These are phyloP conservation scores for Pseudogymnoascus sp. DNA, from an alignment of 2,329 filamentous ascomycete species.

Conservation along the genomic window DNA sequence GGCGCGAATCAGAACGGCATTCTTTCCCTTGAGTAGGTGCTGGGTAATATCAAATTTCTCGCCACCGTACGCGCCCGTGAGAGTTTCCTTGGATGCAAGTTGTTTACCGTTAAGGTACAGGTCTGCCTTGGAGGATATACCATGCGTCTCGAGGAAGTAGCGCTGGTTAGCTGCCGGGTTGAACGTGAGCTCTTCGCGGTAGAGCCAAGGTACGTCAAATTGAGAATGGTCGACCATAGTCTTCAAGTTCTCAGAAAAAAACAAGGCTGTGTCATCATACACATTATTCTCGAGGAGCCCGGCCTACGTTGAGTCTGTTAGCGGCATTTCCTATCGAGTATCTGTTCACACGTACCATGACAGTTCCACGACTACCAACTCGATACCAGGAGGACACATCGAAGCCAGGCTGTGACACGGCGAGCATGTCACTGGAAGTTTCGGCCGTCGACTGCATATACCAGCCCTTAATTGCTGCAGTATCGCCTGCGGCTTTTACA, in stretches of 20 bases:
- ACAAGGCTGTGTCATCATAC: constrained; percentile 45
- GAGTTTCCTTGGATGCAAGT: constrained; percentile 39
- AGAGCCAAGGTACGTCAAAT: constrained; percentile 51
- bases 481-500: neutral
- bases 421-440: constrained; percentile 28
- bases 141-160: constrained; percentile 48
- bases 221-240: constrained; percentile 34
- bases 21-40: constrained; percentile 31
- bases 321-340: neutral
- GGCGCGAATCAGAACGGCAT: constrained; percentile 45
- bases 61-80: constrained; percentile 50
- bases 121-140: constrained; percentile 52
- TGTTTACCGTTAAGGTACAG: constrained; percentile 50
- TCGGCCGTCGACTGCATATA: constrained; percentile 39
- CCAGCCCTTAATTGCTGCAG: constrained; percentile 30
- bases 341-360: neutral
- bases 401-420: constrained; percentile 35
- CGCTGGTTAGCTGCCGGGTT: constrained; percentile 30
- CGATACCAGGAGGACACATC: constrained; percentile 32
- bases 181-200: constrained; percentile 44
- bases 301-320: neutral
- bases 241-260: constrained; percentile 45
- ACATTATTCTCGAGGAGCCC: constrained; percentile 40
- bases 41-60: constrained; percentile 46
- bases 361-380: constrained; percentile 9